Conservation (phyloP, 345 rosid species). For the Garcia nutans region DNA sequence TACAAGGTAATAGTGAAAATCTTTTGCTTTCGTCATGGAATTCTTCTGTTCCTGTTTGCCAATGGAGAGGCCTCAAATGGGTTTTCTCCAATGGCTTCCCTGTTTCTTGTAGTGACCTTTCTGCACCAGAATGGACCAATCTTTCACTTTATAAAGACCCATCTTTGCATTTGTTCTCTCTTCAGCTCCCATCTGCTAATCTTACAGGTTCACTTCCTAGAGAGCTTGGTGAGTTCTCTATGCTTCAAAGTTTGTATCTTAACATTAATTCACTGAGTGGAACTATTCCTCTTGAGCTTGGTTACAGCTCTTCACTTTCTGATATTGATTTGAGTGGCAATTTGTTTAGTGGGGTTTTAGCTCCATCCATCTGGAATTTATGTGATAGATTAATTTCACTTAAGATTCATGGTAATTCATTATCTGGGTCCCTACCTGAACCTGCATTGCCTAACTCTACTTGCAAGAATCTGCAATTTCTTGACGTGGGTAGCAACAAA, state of each 20-base stretch:
- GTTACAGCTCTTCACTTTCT: constrained; percentile 77
- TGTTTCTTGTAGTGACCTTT: constrained; percentile 54
- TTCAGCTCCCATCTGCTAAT: constrained; percentile 93
- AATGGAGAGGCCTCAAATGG: constrained; percentile 99
- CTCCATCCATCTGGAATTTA: constrained; percentile 90
- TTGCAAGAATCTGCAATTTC: constrained; percentile 60
- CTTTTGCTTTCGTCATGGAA: constrained; percentile 92
- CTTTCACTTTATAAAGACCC: constrained; percentile 66
- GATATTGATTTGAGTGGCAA: constrained; percentile 76
- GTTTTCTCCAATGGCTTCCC: constrained; percentile 64
- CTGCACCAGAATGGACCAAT: constrained; percentile 71
- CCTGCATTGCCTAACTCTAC: constrained; percentile 81
- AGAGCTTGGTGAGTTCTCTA: constrained; percentile 84
- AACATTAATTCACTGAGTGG: constrained; percentile 78
- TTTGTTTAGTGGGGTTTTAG: constrained; percentile 54
- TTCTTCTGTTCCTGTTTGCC: constrained; percentile 79
- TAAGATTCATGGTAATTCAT: constrained; percentile 61
- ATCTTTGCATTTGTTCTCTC: constrained; percentile 69
- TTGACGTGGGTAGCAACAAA: constrained; percentile 79
- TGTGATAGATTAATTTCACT: constrained; percentile 75
- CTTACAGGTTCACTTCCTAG: constrained; percentile 88
- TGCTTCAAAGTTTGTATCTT: constrained; percentile 79
- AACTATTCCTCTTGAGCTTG: constrained; percentile 86
- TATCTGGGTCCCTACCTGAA: constrained; percentile 67
- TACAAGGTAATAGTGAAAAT: constrained; percentile 79